Evolutionary conservation across 2,329 filamentous ascomycete species (phyloP).

Genomic region (Xylariaceae sp.): DNA sequence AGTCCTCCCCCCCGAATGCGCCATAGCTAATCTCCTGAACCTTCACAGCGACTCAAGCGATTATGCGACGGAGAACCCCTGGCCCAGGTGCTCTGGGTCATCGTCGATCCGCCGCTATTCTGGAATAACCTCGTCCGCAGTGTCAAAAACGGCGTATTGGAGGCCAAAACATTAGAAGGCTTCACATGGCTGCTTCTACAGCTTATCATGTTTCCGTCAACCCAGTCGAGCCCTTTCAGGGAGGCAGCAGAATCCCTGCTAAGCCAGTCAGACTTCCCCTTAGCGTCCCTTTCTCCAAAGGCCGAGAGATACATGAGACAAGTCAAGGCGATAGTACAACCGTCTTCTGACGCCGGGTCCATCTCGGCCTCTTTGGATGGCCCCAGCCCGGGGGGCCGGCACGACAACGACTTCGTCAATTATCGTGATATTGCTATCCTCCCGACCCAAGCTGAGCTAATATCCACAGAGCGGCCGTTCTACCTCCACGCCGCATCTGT

Average conservation of each 20-base stretch:
- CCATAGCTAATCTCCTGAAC: background rate
- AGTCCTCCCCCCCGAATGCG: background rate
- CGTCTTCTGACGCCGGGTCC: background rate
- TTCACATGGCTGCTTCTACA: conserved; percentile 7
- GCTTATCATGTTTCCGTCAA: conserved; percentile 1
- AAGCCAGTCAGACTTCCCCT: background rate
- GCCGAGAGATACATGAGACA: background rate
- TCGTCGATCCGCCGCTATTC: conserved; percentile 5
- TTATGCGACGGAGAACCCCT: conserved; percentile 10
- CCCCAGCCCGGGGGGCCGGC: conserved; percentile 28
- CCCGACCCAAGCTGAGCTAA: conserved; percentile 61
- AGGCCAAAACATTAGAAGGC: conserved; percentile 5
- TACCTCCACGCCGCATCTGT: conserved; percentile 49
- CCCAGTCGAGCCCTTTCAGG: conserved; percentile 4
- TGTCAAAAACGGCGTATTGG: background rate
- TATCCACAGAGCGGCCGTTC: conserved; percentile 47
- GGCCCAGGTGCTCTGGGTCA: conserved; percentile 6
- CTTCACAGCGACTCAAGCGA: background rate
- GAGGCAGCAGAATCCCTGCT: background rate
- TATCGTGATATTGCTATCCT: conserved; percentile 57
- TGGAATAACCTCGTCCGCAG: conserved; percentile 6
- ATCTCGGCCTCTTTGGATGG: background rate
- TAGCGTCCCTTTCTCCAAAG: background rate
- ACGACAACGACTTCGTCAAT: conserved; percentile 65
- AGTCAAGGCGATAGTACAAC: background rate